These are phyloP conservation scores for Cladosporium sp. DNA, from an alignment of 2,329 filamentous ascomycete species.

Conservation along the genomic window DNA sequence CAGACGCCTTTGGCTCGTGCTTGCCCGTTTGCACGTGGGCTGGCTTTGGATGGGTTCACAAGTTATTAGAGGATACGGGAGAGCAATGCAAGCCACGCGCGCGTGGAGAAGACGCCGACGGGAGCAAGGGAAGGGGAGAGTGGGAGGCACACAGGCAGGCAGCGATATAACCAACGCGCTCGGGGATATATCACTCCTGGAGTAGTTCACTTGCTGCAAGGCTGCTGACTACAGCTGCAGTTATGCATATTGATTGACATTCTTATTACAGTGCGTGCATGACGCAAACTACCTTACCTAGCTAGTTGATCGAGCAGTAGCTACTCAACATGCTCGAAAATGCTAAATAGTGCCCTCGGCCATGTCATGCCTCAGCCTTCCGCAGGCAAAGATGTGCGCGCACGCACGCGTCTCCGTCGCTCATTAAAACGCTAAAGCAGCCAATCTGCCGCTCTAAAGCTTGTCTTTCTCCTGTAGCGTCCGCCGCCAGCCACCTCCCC, in stretches of 20 bases:
- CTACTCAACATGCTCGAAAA: not conserved
- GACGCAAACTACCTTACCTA: not conserved
- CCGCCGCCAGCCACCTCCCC: conserved; percentile 7
- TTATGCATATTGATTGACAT: not conserved
- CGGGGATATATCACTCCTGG: not conserved
- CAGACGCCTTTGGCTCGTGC: conserved; percentile 4
- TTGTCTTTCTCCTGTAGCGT: not conserved
- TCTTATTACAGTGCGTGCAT: not conserved
- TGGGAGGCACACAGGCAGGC: not conserved
- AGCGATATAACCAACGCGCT: not conserved
- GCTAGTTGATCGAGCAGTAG: no score
- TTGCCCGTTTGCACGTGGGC: not conserved
- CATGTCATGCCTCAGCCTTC: not conserved
- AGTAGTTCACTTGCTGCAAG: not conserved
- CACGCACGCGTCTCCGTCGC: not conserved
- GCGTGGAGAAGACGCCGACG: not conserved
- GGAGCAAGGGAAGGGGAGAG: not conserved
- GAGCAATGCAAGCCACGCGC: not conserved
- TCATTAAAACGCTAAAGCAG: not conserved
- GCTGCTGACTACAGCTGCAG: not conserved
- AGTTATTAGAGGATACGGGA: not conserved
- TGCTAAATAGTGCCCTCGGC: not conserved
- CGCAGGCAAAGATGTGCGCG: not conserved
- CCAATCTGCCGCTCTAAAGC: conserved; percentile 1
- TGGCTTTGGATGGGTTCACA: not conserved